phyloP scores from a whole-genome alignment of 208 protist species.

The Trypanosoma caninum region DNA sequence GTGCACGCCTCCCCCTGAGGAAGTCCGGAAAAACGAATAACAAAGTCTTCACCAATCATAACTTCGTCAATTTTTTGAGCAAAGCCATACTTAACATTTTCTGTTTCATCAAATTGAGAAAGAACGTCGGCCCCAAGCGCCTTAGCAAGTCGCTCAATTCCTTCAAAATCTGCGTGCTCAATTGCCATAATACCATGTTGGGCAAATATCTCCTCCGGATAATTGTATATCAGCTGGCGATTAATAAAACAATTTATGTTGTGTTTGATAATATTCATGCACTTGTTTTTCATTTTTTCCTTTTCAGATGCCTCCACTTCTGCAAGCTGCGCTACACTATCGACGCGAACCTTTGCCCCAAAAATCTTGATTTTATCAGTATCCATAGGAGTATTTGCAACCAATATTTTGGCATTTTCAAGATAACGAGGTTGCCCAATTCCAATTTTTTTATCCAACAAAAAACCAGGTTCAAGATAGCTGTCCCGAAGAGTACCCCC shows the following conservation, averaged over 20 bases:
- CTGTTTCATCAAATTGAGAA: conserved; percentile 98
- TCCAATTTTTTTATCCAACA: conserved; percentile 99
- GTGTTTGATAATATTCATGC: conserved; percentile 96
- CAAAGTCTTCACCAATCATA: conserved; percentile 97
- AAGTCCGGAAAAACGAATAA: conserved; percentile 98
- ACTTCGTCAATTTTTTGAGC: conserved; percentile 98
- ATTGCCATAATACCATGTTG: conserved; percentile 97
- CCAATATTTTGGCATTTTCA: conserved; percentile 98
- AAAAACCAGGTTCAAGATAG: conserved; percentile 99
- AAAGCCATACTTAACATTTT: conserved; percentile 94
- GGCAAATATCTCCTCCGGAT: conserved; percentile 99
- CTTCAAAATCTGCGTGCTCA: conserved; percentile 99
- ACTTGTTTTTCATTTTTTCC: conserved; percentile 92
- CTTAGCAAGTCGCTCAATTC: conserved; percentile 94
- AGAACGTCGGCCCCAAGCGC: conserved; percentile 98
- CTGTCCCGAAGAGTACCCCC: conserved; percentile 97
- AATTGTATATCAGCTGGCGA: conserved; percentile 99
- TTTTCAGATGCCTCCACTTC: conserved; percentile 99
- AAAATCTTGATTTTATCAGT: conserved; percentile 99
- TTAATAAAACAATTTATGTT: conserved; percentile 99
- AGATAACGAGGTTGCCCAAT: conserved; percentile 97
- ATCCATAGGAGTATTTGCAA: conserved; percentile 99
- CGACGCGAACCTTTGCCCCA: conserved; percentile 94
- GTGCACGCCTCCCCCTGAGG: conserved; percentile 97
- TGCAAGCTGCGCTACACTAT: conserved; percentile 93